Conservation (phyloP, 371 early-diverging fungal species). For the Dinochytrium kinnereticum region DNA sequence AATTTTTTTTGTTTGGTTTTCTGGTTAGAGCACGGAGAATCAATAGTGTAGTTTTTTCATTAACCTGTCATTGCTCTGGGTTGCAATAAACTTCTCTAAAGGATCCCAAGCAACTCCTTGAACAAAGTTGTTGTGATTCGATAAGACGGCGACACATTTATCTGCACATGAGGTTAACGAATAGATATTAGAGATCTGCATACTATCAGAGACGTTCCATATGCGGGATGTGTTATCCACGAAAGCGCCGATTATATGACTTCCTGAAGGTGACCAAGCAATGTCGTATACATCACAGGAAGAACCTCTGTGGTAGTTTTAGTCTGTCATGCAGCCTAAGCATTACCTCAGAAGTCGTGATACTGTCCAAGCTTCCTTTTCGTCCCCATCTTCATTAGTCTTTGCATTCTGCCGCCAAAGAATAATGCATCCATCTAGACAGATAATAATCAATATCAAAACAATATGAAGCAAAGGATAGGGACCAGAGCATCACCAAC, state of each 20-base stretch:
- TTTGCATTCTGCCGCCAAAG: conserved; percentile 74
- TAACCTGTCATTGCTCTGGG: conserved; percentile 90
- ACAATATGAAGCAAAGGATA: conserved; percentile 10
- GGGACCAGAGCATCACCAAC: too few relatives aligned
- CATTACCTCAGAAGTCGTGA: not conserved
- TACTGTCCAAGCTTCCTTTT: not conserved
- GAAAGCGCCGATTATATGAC: conserved; percentile 84
- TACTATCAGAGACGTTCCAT: conserved; percentile 82
- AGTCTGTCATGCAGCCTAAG: not conserved
- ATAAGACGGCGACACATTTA: not conserved
- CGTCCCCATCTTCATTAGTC: conserved; percentile 27
- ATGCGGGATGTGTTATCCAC: conserved; percentile 92
- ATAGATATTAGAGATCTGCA: conserved; percentile 22
- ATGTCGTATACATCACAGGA: conserved; percentile 69
- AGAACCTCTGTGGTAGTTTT: not conserved
- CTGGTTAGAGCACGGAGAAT: not conserved
- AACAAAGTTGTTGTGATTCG: conserved; percentile 71
- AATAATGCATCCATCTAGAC: conserved; percentile 79
- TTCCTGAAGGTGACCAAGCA: conserved; percentile 94
- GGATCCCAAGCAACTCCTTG: conserved; percentile 98
- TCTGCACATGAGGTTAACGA: conserved; percentile 18
- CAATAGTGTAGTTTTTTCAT: conserved; percentile 24
- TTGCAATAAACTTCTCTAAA: conserved; percentile 80
- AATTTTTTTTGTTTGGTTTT: too few relatives aligned
- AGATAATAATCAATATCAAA: not conserved